A percentile compares a stretch with the other conserved stretches of the same genome.
Evolutionary conservation across 2,329 filamentous ascomycete genomes (phyloP).

Genomic region (Sarocladium strictum): DNA sequence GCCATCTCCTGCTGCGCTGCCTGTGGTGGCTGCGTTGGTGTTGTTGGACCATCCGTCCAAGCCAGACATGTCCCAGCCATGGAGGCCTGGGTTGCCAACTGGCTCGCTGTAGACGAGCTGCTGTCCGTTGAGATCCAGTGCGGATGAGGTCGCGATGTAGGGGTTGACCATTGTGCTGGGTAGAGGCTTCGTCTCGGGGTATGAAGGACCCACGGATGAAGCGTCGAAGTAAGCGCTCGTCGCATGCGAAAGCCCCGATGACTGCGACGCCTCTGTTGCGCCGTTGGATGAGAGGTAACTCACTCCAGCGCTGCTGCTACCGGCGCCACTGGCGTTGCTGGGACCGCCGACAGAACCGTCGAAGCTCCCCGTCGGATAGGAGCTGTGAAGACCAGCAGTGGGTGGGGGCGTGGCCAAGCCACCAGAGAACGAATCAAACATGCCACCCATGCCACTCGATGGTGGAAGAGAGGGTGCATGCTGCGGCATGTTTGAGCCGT

Average conservation of each 20-base stretch:
- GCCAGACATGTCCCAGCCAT: constrained; percentile 31
- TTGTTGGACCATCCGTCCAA: constrained; percentile 28
- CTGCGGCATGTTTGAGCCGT: constrained; percentile 16
- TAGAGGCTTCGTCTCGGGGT: constrained; percentile 27
- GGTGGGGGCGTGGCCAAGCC: constrained; percentile 53
- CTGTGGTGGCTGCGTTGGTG: constrained; percentile 16
- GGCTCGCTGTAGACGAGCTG: constrained; percentile 24
- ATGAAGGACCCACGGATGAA: not conserved
- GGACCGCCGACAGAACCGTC: constrained; percentile 28
- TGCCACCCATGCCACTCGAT: constrained; percentile 22
- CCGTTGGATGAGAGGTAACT: constrained; percentile 23
- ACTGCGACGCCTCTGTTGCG: constrained; percentile 18
- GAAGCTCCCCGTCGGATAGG: constrained; percentile 40
- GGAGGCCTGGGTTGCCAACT: constrained; percentile 24
- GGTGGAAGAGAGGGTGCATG: not conserved
- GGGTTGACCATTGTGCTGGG: constrained; percentile 19
- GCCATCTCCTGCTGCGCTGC: not conserved
- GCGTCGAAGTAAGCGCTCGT: constrained; percentile 16
- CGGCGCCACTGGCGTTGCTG: not conserved
- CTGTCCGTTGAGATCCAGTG: constrained; percentile 25
- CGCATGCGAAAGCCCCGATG: not conserved
- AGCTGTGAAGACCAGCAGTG: constrained; percentile 42
- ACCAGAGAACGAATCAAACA: constrained; percentile 45
- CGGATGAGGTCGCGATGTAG: constrained; percentile 22
- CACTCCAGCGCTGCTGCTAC: constrained; percentile 20